phyloP scores from a whole-genome alignment of 192 early-diverging fungal genomes.

The Gryganskiella cystojenkinii region DNA sequence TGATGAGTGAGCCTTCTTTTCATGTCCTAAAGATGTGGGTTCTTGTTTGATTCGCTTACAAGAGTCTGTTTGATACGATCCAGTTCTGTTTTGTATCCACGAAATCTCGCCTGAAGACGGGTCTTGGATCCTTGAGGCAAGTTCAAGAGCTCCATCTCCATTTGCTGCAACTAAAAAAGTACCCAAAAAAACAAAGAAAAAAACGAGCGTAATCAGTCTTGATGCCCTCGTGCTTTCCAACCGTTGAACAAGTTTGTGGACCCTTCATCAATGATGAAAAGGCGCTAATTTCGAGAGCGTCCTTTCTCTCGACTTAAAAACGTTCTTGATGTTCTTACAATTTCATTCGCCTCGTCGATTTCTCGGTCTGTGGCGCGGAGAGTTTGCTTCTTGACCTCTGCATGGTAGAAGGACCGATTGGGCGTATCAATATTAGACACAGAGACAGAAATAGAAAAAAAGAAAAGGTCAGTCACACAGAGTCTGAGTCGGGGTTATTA shows the following conservation, averaged over 20 bases:
- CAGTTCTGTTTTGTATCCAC: conserved; percentile 80
- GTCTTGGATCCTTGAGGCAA: conserved; percentile 70
- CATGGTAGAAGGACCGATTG: not conserved
- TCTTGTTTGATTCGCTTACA: conserved; percentile 56
- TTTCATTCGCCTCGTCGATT: conserved; percentile 90
- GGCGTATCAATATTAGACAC: not conserved
- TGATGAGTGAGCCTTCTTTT: conserved; percentile 3
- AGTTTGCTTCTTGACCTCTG: conserved; percentile 81
- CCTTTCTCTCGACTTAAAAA: not conserved
- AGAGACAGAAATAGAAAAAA: conserved; percentile 1
- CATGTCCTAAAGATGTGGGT: not conserved
- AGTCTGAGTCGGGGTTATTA: not conserved
- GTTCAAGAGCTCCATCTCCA: conserved; percentile 93
- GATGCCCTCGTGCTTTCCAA: no score
- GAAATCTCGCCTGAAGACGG: conserved; percentile 74
- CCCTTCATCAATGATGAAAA: no score
- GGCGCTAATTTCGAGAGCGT: no score
- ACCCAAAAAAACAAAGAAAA: not conserved
- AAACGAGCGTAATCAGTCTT: not conserved
- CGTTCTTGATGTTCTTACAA: conserved; percentile 62
- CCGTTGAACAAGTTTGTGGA: no score
- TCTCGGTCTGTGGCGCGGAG: conserved; percentile 84
- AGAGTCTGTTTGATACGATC: conserved; percentile 84
- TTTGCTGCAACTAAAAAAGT: conserved; percentile 77
- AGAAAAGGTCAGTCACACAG: conserved; percentile 9